phyloP scores from a whole-genome alignment of 805 yeast genomes.

The Komagataella pseudopastoris region DNA sequence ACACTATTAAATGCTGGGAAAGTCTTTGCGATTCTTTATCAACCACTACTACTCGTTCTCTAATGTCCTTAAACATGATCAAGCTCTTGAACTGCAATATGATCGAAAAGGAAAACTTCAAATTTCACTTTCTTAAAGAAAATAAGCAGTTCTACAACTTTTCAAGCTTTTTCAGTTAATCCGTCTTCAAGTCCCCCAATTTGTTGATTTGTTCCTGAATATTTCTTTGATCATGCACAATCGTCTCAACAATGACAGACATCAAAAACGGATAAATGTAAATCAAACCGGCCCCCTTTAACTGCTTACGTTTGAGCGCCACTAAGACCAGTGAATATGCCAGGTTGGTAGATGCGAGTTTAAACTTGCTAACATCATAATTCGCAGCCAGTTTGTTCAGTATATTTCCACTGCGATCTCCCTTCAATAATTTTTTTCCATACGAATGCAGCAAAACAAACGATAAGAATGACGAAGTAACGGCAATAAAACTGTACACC shows the following conservation, averaged over 20 bases:
- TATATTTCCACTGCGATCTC: neutral
- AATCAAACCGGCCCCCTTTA: neutral
- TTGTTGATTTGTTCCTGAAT: neutral
- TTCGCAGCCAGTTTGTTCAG: neutral
- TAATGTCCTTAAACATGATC: constrained; percentile 8
- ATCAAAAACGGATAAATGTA: neutral
- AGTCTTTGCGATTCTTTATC: neutral
- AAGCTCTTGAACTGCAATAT: constrained; percentile 8
- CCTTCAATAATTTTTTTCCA: neutral
- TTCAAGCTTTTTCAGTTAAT: constrained; percentile 3
- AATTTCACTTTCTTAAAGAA: constrained; percentile 7
- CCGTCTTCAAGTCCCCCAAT: neutral
- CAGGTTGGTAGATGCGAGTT: neutral
- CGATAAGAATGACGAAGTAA: constrained; percentile 9
- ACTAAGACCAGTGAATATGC: neutral
- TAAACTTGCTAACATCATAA: neutral
- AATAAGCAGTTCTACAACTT: constrained; percentile 4
- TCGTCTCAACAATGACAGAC: neutral
- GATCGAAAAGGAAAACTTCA: constrained; percentile 14
- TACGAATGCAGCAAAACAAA: constrained; percentile 7
- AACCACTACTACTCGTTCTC: neutral
- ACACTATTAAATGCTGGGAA: constrained; percentile 2
- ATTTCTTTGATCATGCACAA: neutral
- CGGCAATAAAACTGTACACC: constrained; percentile 12
- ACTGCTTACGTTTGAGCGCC: neutral